phyloP scores from a whole-genome alignment of 1,139 yeast species.

The Arxiozyma slooffiae region DNA sequence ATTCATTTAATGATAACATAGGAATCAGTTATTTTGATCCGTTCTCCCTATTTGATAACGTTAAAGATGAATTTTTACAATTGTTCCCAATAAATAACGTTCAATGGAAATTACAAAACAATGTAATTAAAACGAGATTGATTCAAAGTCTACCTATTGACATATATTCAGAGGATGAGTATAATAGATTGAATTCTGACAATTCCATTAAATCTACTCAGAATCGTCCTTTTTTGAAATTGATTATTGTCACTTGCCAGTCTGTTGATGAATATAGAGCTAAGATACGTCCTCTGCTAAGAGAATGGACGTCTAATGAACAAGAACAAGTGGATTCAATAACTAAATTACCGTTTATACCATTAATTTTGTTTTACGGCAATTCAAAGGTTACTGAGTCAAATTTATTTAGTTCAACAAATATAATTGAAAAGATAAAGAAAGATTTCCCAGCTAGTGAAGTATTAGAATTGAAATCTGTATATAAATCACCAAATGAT shows the following conservation, averaged over 20 bases:
- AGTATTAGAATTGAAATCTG: constrained; percentile 26
- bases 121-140: constrained; percentile 43
- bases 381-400: constrained; percentile 27
- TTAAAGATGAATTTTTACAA: constrained; percentile 43
- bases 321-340: not conserved
- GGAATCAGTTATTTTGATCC: constrained; percentile 78
- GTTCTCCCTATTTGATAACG: constrained; percentile 49
- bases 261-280: constrained; percentile 65
- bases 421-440: constrained; percentile 25
- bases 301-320: constrained; percentile 64
- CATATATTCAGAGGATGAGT: constrained; percentile 47
- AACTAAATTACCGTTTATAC: constrained; percentile 11
- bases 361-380: constrained; percentile 25
- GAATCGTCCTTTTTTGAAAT: constrained; percentile 47
- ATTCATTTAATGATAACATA: not conserved
- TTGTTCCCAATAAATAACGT: constrained; percentile 61
- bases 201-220: constrained; percentile 4
- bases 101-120: constrained; percentile 61
- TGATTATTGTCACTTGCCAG: constrained; percentile 61
- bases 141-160: constrained; percentile 53
- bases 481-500: constrained; percentile 27
- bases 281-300: constrained; percentile 69
- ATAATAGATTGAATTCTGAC: not conserved
- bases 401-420: constrained; percentile 25
- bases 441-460: constrained; percentile 27